These are phyloP conservation scores for Termitomyces titanicus DNA, from an alignment of 768 basidiomycete genomes.

Conservation along the genomic window DNA sequence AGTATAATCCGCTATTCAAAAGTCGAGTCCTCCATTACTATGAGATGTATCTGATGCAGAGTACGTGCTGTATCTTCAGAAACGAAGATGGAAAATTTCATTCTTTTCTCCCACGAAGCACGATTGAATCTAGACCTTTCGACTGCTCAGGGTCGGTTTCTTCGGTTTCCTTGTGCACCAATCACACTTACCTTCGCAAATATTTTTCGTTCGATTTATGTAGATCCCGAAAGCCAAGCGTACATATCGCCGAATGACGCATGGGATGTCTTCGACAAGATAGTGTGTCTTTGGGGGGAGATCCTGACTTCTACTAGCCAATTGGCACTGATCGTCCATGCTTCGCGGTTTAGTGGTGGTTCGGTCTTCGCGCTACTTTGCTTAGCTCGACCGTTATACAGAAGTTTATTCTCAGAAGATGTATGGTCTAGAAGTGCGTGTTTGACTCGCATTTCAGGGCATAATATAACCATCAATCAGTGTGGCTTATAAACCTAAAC, in stretches of 20 bases:
- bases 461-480: conserved; percentile 9
- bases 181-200: not conserved
- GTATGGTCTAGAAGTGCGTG: conserved; percentile 28
- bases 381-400: conserved; percentile 26
- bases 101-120: not conserved
- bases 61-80: conserved; percentile 10
- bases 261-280: conserved; percentile 22
- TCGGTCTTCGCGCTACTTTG: conserved; percentile 32
- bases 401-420: conserved; percentile 10
- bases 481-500: conserved; percentile 25
- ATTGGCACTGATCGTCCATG: conserved; percentile 26
- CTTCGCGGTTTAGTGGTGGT: conserved; percentile 28
- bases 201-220: not conserved
- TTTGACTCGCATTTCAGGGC: not conserved
- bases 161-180: too few species aligned
- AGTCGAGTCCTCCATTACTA: conserved; percentile 21
- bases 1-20: conserved; percentile 9
- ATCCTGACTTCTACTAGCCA: conserved; percentile 23
- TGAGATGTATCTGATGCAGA: conserved; percentile 23
- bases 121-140: conserved; percentile 21
- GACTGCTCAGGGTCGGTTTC: conserved; percentile 16
- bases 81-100: not conserved
- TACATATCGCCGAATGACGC: conserved; percentile 16
- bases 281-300: conserved; percentile 20
- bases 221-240: conserved; percentile 21